Base-by-base conservation (phyloP, 2,329 filamentous ascomycete genomes). In the Paracorniculantispora psalliotae region DNA sequence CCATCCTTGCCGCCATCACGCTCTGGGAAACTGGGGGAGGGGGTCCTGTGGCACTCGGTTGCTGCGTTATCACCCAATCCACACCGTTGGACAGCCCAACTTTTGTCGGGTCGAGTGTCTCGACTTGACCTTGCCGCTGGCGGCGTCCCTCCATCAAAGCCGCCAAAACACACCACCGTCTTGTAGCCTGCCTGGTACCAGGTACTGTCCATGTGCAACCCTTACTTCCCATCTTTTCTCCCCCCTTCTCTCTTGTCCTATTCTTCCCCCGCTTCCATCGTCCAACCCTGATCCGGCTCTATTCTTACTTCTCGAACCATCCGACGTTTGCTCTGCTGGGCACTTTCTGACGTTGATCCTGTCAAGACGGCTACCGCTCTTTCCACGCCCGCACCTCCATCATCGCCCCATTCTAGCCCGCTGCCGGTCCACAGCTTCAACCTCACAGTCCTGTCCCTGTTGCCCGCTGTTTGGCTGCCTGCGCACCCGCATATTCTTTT, bases 21-120 rank as follows among this genome's bases (percentile, higher is more conserved):
- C 51, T 43, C 23, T 30, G 50, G n/a, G 56, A 58, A 46, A 58
- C 50, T 33, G 57, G 57, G 51, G 57, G 57, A 54, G 51, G 51
- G 50, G 50, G 30, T 26, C 28, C 44, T 47, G 41, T 47, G 41
- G 30, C 55, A 33, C 50, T 37, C 23, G 19, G 59, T 58, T 53
- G 59, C 59, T 61, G 55, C 55, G 48, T 52, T 61, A 57, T 60
- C 59, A 53, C 48, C 59, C 59, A 61, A 61, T 61, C 59, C 53
- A 57, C 21, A 26, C 52, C 53, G 41, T 56, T 56, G 44, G 43
- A 41, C 43, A 46, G 50, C 57, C 57, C 57, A 54, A 60, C 51
- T 49, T 44, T 25, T 44, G 48, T 41, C 56, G 39, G 37, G 43
- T 39, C 48, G 37, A 41, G 46, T 47, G 41, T 43, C 46, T 57